Base-by-base conservation (phyloP, 1,139 yeast genomes). In the Candida sanyaensis region DNA sequence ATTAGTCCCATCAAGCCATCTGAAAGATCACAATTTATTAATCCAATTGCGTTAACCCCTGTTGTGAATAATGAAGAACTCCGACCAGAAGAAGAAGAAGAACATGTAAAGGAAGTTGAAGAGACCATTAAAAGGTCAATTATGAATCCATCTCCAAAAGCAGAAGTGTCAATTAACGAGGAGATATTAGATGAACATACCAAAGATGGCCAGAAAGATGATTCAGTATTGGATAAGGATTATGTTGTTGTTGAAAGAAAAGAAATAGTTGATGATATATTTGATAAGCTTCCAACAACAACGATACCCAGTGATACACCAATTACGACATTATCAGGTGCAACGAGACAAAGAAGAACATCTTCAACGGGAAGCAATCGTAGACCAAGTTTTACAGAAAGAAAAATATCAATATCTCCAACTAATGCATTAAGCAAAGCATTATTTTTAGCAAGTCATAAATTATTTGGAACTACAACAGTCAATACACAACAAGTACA, bases 171-270 rank as follows among this genome's bases (percentile, higher is more conserved):
- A 12, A 7, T 12, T 12, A 24, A 29, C 21, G 28, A 36, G n/a
- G 29, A 33, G 5, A n/a, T 6, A 13, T 12, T 50, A 81, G 82
- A 2, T 73, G 64, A 21, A 77, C 77, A 2, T 74, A 71, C 40
- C 55, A 52, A 33, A 59, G 60, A 64, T 60, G 38, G 37, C n/a
- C 39, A 36, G 3, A 36, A 24, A 10, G 75, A 78, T 26, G 85
- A 81, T 43, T 62, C 78, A 12, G 69, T 76, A 33, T 69, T 84
- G 48, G 96, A 88, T 56, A 83, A 82, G 54, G 97, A 91, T 59
- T 93, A 93, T 59, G 98, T 93, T 41, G 96, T 93, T 36, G 93
- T 93, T 26, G 98, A 93, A 64, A 92, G 91, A 65, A 79, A 96
- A 46, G 90, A 95, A 0, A 97, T 93, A 4, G 98, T 93, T 9